Evolutionary conservation across 2,329 filamentous ascomycete genomes (phyloP), one percentile per base, ranked within the genome.

Genomic region (Alternaria rosae): DNA sequence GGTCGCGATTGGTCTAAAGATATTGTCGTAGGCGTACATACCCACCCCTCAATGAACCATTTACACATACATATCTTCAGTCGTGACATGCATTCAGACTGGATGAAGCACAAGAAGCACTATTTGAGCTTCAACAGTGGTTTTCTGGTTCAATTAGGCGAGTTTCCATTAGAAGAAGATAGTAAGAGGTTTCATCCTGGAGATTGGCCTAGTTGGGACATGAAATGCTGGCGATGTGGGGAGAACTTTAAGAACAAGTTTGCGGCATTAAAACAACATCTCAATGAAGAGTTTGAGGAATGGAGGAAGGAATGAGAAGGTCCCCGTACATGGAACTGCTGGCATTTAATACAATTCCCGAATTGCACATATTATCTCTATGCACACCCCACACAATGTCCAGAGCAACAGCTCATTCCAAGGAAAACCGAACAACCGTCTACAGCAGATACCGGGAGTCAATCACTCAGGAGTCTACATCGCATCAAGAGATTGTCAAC

Each of bases 81-180:
- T 41, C 84, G 88, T 17, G 95, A 99, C 76, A 90, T 92, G 84
- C 85, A 88, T 70, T 93, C 90, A 38, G 85, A 87, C 11, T 85
- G 85, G 47, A 69, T 97, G 79, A 92, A 90, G 80, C 89, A 94
- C 75, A 85, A 89, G 66, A 94, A 93, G 77, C 95, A 98, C 80
- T 98, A 97, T 81, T 92, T 95, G 75, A 95, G 91, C 66, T 98
- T 98, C 80, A 89, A 87, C 30, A 96, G 94, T 54, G 86, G 87
- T 4, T 99, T 98, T 77, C 87, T 99, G 21, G 87, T 98, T 12
- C 84, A 86, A 15, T 73, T 98, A 25, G 88, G 88, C 21, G 91
- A 94, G 62, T 94, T 97, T 52, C 94, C 95, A 5, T 81, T 98
- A 28, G 83, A 85, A 0, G 65, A 82, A 25, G 86, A 89, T 57